Evolutionary conservation across 768 basidiomycete species (phyloP).

Genomic region (Clathrus columnatus): DNA sequence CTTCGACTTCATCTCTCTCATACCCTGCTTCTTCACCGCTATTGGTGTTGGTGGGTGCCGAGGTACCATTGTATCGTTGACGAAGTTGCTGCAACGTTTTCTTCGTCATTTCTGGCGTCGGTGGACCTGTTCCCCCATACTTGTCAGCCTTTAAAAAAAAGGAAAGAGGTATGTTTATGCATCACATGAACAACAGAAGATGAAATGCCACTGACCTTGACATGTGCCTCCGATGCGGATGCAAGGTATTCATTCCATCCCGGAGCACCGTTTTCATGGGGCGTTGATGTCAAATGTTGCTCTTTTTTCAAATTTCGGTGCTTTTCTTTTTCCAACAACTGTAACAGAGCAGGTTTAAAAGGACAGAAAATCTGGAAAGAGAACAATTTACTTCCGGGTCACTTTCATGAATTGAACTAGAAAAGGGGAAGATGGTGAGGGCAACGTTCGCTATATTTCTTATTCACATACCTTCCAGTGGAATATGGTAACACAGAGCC

Average conservation of each 20-base stretch:
- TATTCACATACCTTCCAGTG: not conserved
- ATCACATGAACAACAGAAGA: not conserved
- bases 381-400: constrained; percentile 37
- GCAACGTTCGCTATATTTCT: not conserved
- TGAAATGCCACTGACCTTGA: constrained; percentile 37
- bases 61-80: constrained; percentile 16
- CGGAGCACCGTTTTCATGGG: constrained; percentile 42
- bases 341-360: not conserved
- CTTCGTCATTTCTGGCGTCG: constrained; percentile 14
- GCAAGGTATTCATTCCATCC: constrained; percentile 69
- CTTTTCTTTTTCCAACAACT: constrained; percentile 49
- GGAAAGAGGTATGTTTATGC: too few species aligned
- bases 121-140: constrained; percentile 4
- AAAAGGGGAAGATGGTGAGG: not conserved
- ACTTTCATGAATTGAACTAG: constrained; percentile 49
- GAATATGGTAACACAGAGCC: constrained; percentile 12
- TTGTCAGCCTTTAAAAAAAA: constrained; percentile 20
- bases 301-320: constrained; percentile 35
- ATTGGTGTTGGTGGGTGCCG: not conserved
- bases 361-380: not conserved
- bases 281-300: constrained; percentile 40
- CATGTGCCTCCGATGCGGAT: constrained; percentile 50
- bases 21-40: constrained; percentile 16
- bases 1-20: constrained; percentile 19
- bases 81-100: constrained; percentile 21